Conservation (phyloP, 2,329 filamentous ascomycete genomes). For the Didymellaceae sp. region DNA sequence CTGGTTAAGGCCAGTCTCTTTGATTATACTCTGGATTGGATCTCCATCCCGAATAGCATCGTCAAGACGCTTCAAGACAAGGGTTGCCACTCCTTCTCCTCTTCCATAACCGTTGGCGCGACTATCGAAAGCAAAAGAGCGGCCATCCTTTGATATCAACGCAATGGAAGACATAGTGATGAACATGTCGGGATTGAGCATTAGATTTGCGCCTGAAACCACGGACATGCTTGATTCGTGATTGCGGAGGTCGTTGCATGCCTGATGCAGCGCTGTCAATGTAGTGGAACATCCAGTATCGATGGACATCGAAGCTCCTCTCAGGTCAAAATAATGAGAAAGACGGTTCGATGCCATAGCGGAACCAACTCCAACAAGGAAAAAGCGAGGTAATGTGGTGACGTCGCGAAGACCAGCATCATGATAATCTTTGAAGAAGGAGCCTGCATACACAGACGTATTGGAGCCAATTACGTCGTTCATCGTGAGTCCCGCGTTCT, state of each 20-base stretch:
- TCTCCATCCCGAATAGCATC: constrained; percentile 37
- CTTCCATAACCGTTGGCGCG: constrained; percentile 36
- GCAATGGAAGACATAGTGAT: background rate
- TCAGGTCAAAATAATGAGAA: background rate
- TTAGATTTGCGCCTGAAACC: background rate
- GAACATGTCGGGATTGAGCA: constrained; percentile 17
- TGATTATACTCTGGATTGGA: constrained; percentile 35
- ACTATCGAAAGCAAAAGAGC: constrained; percentile 38
- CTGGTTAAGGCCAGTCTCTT: constrained; percentile 31
- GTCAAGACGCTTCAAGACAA: constrained; percentile 37
- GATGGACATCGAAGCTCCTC: background rate
- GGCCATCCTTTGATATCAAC: background rate
- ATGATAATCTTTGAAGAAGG: constrained; percentile 24
- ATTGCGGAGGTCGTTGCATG: background rate
- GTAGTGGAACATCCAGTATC: constrained; percentile 1
- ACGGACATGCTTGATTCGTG: background rate
- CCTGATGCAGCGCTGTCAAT: background rate
- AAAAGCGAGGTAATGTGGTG: background rate
- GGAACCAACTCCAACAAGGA: background rate
- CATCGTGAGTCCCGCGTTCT: constrained; percentile 25
- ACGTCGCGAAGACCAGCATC: constrained; percentile 2
- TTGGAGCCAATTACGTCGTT: constrained; percentile 23
- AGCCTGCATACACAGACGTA: constrained; percentile 27
- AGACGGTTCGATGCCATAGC: constrained; percentile 2
- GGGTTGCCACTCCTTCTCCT: constrained; percentile 36